Percentiles rank a stretch among this genome's conserved stretches.
Conservation (phyloP, 176 grass and related monocot species). For the Zoysia japonica region DNA sequence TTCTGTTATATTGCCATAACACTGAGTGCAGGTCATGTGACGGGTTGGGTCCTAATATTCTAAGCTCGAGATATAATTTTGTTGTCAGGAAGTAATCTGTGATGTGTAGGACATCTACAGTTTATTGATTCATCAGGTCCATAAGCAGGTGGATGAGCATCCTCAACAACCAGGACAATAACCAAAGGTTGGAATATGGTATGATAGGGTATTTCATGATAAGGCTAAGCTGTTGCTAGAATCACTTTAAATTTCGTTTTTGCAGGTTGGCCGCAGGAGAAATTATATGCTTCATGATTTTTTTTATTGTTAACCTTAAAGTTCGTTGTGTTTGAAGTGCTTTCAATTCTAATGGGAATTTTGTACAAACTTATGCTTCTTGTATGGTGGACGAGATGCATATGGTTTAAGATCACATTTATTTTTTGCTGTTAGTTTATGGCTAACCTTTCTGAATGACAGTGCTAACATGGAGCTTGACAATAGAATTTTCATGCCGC, state of each 20-base stretch:
- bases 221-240: conserved; percentile 23
- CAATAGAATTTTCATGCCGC: neutral
- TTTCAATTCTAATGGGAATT: neutral
- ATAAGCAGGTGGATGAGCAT: conserved; percentile 49
- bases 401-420: neutral
- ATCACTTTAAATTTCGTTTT: conserved; percentile 30
- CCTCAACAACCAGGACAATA: conserved; percentile 32
- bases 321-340: neutral
- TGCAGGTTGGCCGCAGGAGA: conserved; percentile 32
- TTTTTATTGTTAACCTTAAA: neutral
- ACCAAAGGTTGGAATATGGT: conserved; percentile 56
- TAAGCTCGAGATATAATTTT: conserved; percentile 37
- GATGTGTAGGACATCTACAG: conserved; percentile 47
- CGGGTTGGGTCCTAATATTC: conserved; percentile 13
- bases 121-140: conserved; percentile 49
- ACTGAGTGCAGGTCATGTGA: conserved; percentile 42
- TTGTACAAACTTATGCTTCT: neutral
- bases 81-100: conserved; percentile 35
- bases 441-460: neutral
- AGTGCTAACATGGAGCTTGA: neutral
- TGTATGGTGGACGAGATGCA: neutral
- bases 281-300: neutral
- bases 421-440: neutral
- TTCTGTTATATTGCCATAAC: conserved; percentile 18
- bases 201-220: conserved; percentile 53